phyloP scores from a whole-genome alignment of 345 rosid genomes.

The Citropsis articulata region DNA sequence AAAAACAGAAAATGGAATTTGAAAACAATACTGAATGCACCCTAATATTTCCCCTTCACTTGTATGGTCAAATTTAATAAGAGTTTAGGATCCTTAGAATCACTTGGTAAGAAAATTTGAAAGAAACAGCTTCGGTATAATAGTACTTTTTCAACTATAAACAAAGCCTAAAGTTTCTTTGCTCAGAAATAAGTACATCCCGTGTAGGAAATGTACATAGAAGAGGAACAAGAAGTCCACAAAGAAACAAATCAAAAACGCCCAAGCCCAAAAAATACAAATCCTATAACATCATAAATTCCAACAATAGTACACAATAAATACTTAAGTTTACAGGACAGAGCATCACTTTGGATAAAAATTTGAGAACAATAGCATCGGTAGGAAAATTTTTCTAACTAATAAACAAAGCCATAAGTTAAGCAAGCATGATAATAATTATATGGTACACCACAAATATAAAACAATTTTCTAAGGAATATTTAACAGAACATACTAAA shows the following conservation, averaged over 20 bases:
- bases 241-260: too few relatives aligned
- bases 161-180: not conserved
- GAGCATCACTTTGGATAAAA: not conserved
- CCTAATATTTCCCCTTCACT: not conserved
- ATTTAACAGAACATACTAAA: not conserved
- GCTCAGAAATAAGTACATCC: too few relatives aligned
- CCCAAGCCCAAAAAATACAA: too few relatives aligned
- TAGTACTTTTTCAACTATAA: not conserved
- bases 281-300: too few relatives aligned
- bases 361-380: not conserved
- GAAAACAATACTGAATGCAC: too few relatives aligned
- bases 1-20: too few relatives aligned
- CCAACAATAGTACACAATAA: too few relatives aligned
- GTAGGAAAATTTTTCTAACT: not conserved
- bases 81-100: not conserved
- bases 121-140: not conserved
- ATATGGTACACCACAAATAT: not conserved
- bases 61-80: not conserved
- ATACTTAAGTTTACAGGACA: too few relatives aligned
- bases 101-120: not conserved
- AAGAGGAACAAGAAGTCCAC: too few relatives aligned
- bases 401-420: not conserved
- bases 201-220: too few relatives aligned
- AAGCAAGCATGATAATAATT: not conserved
- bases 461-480: not conserved